Percentiles rank a stretch among this genome's conserved stretches.
phyloP scores from a whole-genome alignment of 106 monocot genomes.

The Acorus calamus region DNA sequence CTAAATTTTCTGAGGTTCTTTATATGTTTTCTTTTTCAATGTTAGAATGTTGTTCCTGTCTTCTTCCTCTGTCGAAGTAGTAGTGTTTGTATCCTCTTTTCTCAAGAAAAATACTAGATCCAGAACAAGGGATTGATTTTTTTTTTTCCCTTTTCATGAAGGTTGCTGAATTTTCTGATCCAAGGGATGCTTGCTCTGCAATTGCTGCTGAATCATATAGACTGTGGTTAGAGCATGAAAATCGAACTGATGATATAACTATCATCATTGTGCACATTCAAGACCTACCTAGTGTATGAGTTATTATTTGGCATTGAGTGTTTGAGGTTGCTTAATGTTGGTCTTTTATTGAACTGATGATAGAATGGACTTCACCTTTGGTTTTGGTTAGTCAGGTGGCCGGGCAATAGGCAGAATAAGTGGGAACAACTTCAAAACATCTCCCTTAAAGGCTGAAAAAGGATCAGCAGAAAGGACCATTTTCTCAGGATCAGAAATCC shows the following conservation, averaged over 20 bases:
- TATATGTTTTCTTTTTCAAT: too few species aligned
- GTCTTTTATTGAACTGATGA: neutral
- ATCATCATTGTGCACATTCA: conserved; percentile 72
- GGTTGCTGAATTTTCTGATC: conserved; percentile 67
- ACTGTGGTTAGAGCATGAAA: conserved; percentile 70
- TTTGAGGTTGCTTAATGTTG: neutral
- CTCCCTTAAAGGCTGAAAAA: conserved; percentile 9
- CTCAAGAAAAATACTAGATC: too few species aligned
- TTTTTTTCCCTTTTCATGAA: conserved; percentile 7
- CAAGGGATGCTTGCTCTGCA: conserved; percentile 75
- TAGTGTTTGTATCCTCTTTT: too few species aligned
- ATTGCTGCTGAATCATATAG: conserved; percentile 75
- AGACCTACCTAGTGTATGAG: conserved; percentile 41
- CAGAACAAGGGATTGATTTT: too few species aligned
- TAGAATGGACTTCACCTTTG: neutral
- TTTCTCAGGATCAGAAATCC: neutral
- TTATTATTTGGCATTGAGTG: conserved; percentile 3
- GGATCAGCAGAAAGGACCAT: conserved; percentile 1
- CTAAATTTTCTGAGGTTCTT: too few species aligned
- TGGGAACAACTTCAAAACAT: conserved; percentile 4
- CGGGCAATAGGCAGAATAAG: conserved; percentile 11
- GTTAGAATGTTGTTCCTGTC: too few species aligned
- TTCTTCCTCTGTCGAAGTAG: too few species aligned
- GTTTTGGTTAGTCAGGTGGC: conserved; percentile 31
- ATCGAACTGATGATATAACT: conserved; percentile 84